Evolutionary conservation across 192 early-diverging fungal genomes (phyloP).

Genomic region (Backusella macrospora): DNA sequence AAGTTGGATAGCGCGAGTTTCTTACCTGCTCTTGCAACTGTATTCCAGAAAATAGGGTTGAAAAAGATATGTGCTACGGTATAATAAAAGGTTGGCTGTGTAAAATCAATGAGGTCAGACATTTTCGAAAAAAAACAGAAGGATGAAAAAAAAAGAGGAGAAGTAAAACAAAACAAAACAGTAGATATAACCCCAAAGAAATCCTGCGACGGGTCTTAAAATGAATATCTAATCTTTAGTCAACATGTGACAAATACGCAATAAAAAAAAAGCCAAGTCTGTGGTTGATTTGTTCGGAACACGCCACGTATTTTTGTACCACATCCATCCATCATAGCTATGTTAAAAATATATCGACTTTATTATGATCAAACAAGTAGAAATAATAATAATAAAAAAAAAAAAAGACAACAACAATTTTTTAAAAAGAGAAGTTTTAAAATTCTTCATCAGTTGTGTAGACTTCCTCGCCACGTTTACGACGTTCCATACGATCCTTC

Average conservation of each 20-base stretch:
- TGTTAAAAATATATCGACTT: not conserved
- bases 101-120: slow-evolving; percentile 57
- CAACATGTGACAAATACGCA: slow-evolving; percentile 15
- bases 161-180: not conserved
- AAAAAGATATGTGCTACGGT: slow-evolving; percentile 75
- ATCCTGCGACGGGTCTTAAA: slow-evolving; percentile 1
- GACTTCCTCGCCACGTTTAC: slow-evolving; percentile 59
- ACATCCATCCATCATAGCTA: not conserved
- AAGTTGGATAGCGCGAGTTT: not conserved
- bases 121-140: slow-evolving; percentile 13
- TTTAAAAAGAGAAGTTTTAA: not conserved
- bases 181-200: slow-evolving; percentile 8
- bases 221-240: not conserved
- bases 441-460: slow-evolving; percentile 21
- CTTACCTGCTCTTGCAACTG: slow-evolving; percentile 77
- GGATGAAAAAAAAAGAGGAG: not conserved
- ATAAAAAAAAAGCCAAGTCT: not conserved
- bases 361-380: not conserved
- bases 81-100: slow-evolving; percentile 68
- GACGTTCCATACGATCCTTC: slow-evolving; percentile 58
- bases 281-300: slow-evolving; percentile 5
- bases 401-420: not conserved
- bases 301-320: slow-evolving; percentile 7
- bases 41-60: slow-evolving; percentile 91
- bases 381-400: not conserved